Base-by-base conservation (phyloP, 108 stramenopile species). In the Cyclotella baltica region DNA sequence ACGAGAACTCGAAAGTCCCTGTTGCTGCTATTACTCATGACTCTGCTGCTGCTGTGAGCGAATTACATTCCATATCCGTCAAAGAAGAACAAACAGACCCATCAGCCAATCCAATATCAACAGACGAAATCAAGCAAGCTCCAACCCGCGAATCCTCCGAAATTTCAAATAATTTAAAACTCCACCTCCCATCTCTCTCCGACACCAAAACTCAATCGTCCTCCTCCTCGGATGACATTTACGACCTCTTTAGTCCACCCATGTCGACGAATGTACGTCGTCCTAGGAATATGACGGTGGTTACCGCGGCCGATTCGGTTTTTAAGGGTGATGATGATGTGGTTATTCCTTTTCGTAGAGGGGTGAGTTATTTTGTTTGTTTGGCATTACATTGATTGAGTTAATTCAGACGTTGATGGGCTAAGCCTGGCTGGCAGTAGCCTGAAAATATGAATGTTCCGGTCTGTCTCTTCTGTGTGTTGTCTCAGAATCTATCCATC, bases 201-300 rank as follows among this genome's bases (percentile, higher is more conserved):
- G n/a, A n/a, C n/a, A n/a, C n/a, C n/a, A n/a, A n/a, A n/a, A n/a
- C 11, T 25, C 25, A 35, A 27, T 34, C 35, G 29, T 33, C 28
- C n/a, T 28, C 25, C 31, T 76, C 67, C 5, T 55, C 66, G 10
- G 75, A 76, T 38, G 75, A 68, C 43, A 67, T 80, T 20, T 23
- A 72, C 70, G 78, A 73, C 33, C 22, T 73, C 30, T 80, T 80
- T 48, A 55, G 72, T 30, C 78, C 78, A 29, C 78, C 78, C 20
- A 23, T 51, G 38, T 18, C 57, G 29, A 36, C 55, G 13, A 34
- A 19, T 13, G 25, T 67, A 66, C 30, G 75, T 0, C 43, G 36
- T 18, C 55, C 75, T 18, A 27, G 75, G 29, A 36, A 13, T 27
- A 69, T 61, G 59, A 61, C 59, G 3, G 68, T 55, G 46, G 47